Percentiles rank a stretch among this genome's conserved stretches.
Evolutionary conservation across 1,284 basidiomycete species (phyloP).

Genomic region (Salmacisia buchloeana): DNA sequence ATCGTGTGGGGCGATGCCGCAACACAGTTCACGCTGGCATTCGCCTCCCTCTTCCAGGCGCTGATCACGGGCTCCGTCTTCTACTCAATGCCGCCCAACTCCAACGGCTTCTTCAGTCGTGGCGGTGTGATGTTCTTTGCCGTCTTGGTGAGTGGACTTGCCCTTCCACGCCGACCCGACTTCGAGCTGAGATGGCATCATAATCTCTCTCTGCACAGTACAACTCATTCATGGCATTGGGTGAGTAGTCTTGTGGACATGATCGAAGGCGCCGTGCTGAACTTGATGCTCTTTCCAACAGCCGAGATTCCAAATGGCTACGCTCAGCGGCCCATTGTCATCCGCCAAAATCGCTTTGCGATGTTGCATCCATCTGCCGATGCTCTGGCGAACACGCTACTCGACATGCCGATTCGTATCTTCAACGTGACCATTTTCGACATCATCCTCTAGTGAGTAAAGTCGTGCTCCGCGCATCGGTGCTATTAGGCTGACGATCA

Average conservation of each 20-base stretch:
- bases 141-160: constrained; percentile 1
- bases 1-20: constrained; percentile 61
- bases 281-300: background rate
- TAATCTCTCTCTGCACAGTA: constrained; percentile 37
- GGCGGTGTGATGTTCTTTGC: constrained; percentile 58
- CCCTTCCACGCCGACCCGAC: too few relatives aligned
- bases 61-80: constrained; percentile 74
- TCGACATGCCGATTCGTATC: constrained; percentile 38
- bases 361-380: constrained; percentile 39
- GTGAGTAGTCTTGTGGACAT: background rate
- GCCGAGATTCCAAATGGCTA: constrained; percentile 34
- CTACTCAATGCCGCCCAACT: constrained; percentile 61
- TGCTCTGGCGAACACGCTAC: constrained; percentile 28
- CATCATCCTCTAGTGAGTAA: constrained; percentile 29
- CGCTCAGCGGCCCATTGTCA: constrained; percentile 37
- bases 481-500: background rate
- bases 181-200: too few relatives aligned
- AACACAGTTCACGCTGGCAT: constrained; percentile 47
- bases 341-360: constrained; percentile 35
- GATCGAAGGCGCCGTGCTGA: background rate
- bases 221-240: constrained; percentile 54
- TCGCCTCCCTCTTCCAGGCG: constrained; percentile 55
- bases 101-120: constrained; percentile 69
- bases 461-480: background rate
- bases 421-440: constrained; percentile 24